These are phyloP conservation scores for Botrytis galanthina DNA, from an alignment of 2,329 filamentous ascomycete genomes.

Conservation along the genomic window DNA sequence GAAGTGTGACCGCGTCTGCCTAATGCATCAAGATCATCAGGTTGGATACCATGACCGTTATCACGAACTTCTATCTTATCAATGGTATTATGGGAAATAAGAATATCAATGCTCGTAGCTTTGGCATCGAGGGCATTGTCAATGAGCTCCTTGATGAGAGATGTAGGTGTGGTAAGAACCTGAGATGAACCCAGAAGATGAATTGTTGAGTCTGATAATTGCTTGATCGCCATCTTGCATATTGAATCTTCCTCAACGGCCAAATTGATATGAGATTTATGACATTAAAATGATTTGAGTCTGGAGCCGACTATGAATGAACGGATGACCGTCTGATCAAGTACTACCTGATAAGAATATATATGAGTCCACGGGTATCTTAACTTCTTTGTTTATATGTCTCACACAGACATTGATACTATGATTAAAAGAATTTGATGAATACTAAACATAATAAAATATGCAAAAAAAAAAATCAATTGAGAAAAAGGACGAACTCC, in stretches of 20 bases:
- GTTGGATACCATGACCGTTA: slow-evolving; percentile 69
- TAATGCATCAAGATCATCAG: slow-evolving; percentile 58
- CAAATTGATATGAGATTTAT: neutral
- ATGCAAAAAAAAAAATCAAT: neutral
- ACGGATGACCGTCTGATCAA: neutral
- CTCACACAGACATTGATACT: neutral
- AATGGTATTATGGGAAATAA: slow-evolving; percentile 63
- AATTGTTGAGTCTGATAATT: slow-evolving; percentile 49
- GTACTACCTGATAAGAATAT: slow-evolving; percentile 5
- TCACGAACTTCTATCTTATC: slow-evolving; percentile 69
- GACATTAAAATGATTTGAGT: neutral
- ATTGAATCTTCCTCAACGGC: no score
- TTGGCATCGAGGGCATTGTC: slow-evolving; percentile 75
- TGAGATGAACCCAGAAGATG: slow-evolving; percentile 60
- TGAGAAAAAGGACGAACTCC: neutral
- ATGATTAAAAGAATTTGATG: neutral
- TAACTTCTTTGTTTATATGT: neutral
- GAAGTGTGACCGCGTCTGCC: slow-evolving; percentile 71
- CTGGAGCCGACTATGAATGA: neutral
- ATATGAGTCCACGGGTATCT: neutral
- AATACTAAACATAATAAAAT: neutral
- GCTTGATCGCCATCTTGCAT: slow-evolving; percentile 42
- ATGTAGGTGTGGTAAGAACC: slow-evolving; percentile 56
- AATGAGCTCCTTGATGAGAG: slow-evolving; percentile 71
- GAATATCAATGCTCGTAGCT: slow-evolving; percentile 63